Percentiles rank a stretch among this genome's conserved stretches.
phyloP scores from a whole-genome alignment of 805 yeast genomes.

The Torulaspora quercuum region DNA sequence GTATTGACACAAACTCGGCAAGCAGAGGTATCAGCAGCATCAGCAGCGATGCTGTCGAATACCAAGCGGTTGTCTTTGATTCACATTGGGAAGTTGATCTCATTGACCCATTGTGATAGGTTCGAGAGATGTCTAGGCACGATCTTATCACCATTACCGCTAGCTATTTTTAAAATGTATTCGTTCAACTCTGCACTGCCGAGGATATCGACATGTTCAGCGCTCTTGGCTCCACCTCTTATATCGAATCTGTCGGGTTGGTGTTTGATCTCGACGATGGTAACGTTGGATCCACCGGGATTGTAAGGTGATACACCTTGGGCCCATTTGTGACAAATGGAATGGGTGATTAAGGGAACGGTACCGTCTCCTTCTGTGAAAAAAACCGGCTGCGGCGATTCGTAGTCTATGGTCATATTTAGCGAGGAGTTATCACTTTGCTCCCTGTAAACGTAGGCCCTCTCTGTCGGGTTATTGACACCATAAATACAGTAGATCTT shows the following conservation, averaged over 20 bases:
- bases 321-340: constrained; percentile 91
- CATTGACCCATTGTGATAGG: constrained; percentile 57
- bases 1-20: constrained; percentile 6
- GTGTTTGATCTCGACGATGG: constrained; percentile 84
- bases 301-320: constrained; percentile 61
- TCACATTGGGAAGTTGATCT: constrained; percentile 46
- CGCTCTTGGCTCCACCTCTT: constrained; percentile 95
- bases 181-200: constrained; percentile 94
- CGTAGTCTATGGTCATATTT: constrained; percentile 68
- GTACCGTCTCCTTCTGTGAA: constrained; percentile 97
- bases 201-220: constrained; percentile 94
- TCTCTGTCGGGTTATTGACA: constrained; percentile 93
- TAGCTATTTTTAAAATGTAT: constrained; percentile 71
- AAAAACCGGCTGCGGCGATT: constrained; percentile 59
- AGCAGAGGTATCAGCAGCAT: no score
- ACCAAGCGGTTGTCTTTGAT: no score
- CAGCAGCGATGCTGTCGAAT: no score
- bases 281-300: constrained; percentile 73
- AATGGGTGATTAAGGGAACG: constrained; percentile 77
- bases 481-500: constrained; percentile 89
- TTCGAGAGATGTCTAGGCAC: constrained; percentile 56
- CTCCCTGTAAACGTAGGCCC: constrained; percentile 83
- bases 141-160: constrained; percentile 72
- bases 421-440: constrained; percentile 53
- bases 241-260: constrained; percentile 93